Base-by-base conservation (phyloP, 108 stramenopile genomes). In the Parmales sp. region DNA sequence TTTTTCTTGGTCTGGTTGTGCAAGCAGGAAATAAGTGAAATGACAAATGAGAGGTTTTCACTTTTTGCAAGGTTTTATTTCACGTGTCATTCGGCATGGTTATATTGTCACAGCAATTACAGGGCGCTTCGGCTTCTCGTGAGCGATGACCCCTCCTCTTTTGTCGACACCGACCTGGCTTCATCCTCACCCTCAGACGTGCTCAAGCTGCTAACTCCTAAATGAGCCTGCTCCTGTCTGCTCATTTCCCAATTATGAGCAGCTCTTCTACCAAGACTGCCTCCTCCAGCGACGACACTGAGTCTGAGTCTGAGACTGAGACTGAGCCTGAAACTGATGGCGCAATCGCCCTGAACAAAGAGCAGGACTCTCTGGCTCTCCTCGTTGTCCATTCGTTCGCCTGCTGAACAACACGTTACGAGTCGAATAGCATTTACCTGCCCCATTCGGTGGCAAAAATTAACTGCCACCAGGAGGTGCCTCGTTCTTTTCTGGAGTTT, bases 401-500 rank as follows among this genome's bases (percentile, higher is more conserved):
- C 69, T 98, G 31, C 74, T 98, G 29, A 71, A 86, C 38, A 95
- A 92, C 71, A 73, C 86, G n/a, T 90, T n/a, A 90, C 72, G 81
- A 90, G 70, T 70, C 78, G 0, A 69, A 89, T 73, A 83, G 69
- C 60, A 80, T 90, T 2, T 86, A 87, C 38, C 76, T 96, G 41
- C 92, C 93, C 22, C 70, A 74, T 34, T 81, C 87, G 5, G 69
- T 84, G 0, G 69, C 72, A 51, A 77, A 80, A 64, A 54, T 95
- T 38, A 83, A 90, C 39, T 94, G 92, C 72, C 84, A 90, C 70
- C 95, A 97, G 73, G 98, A 99, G 79, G 38, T 95, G 25, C n/a
- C 72, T 99, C 25, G 88, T 96, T 11, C 77, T 99, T 44, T 73
- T 99, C 9, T 99, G 98, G 98, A 94, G 96, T 79, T 81, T 93